Evolutionary conservation across 345 rosid genomes (phyloP), one percentile per base, ranked within the genome.

Genomic region (Combretum micranthum): DNA sequence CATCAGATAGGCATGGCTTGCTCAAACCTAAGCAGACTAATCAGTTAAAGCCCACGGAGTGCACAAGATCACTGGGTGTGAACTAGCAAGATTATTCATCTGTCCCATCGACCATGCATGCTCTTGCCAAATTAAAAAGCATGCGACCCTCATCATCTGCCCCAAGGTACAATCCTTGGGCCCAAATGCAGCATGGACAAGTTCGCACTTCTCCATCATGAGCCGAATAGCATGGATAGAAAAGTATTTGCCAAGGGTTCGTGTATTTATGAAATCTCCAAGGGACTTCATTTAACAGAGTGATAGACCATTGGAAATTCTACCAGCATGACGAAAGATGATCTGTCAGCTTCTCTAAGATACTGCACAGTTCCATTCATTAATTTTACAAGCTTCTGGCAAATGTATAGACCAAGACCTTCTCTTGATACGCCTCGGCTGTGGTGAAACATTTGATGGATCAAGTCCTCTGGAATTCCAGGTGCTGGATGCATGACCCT

Each of bases 401-500:
- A 71, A 26, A 86, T 76, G 69, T 82, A 77, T 47, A 89, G 65
- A 64, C 90, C 86, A 37, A 84, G 86, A 64, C 95, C 97, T 79
- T 86, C 97, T 72, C 91, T 82, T 4, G 97, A 79, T 59, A 64
- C 69, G 43, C 72, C 77, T 20, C 69, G 77, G 44, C 70, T 51
- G 15, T 77, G 83, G 56, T 77, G 78, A 64, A 86, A 89, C 97
- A 86, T 86, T 69, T 84, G 82, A 44, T 62, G 78, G 47, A 82
- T 78, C 47, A 89, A 55, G 65, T 73, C 79, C 57, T 84, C 87
- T 0, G 92, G 97, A 52, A 89, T 63, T 23, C 97, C 95, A 0
- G 90, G 95, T 42, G 90, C 92, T 12, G 95, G 92, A 59, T 84
- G 97, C n/a, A 77, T 70, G 53, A 89, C 69, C 72, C 83, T 83